These are phyloP conservation scores for Neofusicoccum sp. DNA, from an alignment of 2,329 filamentous ascomycete species.

Conservation along the genomic window DNA sequence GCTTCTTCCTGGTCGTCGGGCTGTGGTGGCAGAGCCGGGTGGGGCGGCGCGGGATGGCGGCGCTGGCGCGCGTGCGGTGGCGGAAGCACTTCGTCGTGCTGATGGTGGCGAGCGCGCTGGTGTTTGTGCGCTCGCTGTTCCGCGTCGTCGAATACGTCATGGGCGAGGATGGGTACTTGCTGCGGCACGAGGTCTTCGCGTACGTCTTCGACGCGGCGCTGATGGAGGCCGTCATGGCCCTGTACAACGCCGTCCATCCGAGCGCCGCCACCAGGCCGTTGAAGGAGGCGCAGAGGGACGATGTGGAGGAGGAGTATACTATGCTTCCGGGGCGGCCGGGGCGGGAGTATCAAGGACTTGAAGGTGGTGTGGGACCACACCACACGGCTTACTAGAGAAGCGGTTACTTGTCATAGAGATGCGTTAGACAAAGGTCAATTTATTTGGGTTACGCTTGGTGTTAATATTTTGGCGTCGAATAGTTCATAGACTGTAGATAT, in stretches of 20 bases:
- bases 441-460: too few species aligned
- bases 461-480: too few species aligned
- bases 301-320: neutral
- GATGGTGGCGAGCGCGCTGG: constrained; percentile 49
- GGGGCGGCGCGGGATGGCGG: constrained; percentile 23
- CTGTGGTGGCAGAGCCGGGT: constrained; percentile 30
- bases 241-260: constrained; percentile 44
- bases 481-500: too few species aligned
- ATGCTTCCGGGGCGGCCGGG: neutral
- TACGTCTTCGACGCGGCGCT: constrained; percentile 52
- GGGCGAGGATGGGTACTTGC: constrained; percentile 48
- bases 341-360: too few species aligned
- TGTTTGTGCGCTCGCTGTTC: constrained; percentile 53
- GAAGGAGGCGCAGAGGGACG: neutral
- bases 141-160: constrained; percentile 52
- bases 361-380: too few species aligned
- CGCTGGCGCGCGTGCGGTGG: neutral
- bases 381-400: too few species aligned
- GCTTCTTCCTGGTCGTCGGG: constrained; percentile 49
- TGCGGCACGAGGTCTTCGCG: constrained; percentile 48
- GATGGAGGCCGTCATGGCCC: constrained; percentile 47
- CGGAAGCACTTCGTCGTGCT: constrained; percentile 45
- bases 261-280: constrained; percentile 26
- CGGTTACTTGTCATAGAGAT: too few species aligned
- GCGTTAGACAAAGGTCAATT: too few species aligned